phyloP scores from a whole-genome alignment of 2,329 filamentous ascomycete species.

The Tolypocladium album region DNA sequence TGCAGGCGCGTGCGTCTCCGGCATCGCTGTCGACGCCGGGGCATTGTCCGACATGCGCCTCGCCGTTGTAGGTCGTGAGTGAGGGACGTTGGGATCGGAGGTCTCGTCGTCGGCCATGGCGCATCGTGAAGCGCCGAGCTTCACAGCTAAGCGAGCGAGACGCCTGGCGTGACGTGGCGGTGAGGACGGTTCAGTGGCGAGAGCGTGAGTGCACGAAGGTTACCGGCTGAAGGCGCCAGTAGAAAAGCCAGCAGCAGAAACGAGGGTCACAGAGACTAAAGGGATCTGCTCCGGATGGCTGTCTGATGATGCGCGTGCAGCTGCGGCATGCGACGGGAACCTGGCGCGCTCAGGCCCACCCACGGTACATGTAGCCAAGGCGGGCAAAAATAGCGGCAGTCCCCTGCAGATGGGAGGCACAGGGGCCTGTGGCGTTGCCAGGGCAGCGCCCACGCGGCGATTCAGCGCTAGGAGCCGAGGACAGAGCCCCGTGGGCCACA shows the following conservation, averaged over 20 bases:
- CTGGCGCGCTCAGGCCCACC: not conserved
- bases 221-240: not conserved
- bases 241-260: not conserved
- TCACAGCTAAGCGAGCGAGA: not conserved
- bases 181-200: not conserved
- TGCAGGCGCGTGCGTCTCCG: not conserved
- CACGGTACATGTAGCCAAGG: too few species aligned
- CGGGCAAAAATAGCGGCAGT: not conserved
- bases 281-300: not conserved
- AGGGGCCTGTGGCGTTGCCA: not conserved
- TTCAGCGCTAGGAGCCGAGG: not conserved
- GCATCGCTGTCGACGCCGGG: not conserved
- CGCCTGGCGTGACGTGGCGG: not conserved
- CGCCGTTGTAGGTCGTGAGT: conserved; percentile 13
- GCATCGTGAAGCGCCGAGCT: conserved; percentile 14
- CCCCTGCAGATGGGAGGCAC: not conserved
- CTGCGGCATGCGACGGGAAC: not conserved
- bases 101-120: conserved; percentile 25
- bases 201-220: not conserved
- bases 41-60: conserved; percentile 11
- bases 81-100: conserved; percentile 9
- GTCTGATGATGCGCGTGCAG: not conserved
- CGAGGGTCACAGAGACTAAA: not conserved
- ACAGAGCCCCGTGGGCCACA: too few species aligned
- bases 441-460: not conserved